Percentiles rank a stretch among this genome's conserved stretches.
phyloP scores from a whole-genome alignment of 2,329 filamentous ascomycete species.

The Botrytis elliptica region DNA sequence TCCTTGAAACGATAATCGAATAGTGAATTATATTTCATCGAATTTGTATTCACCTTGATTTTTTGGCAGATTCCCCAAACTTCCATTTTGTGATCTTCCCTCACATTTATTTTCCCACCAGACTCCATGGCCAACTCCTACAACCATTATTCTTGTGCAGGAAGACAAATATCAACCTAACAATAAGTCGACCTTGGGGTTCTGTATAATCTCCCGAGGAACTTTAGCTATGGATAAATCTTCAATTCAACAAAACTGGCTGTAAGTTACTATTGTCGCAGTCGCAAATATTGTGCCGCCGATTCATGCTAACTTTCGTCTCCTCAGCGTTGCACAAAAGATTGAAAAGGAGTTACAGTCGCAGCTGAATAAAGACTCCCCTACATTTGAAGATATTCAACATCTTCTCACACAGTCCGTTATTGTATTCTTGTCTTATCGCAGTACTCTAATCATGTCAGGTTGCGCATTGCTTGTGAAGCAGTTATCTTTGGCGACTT shows the following conservation, averaged over 20 bases:
- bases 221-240: conserved; percentile 27
- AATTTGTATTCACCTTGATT: conserved; percentile 5
- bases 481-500: conserved; percentile 72
- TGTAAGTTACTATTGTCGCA: conserved; percentile 43
- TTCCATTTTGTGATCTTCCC: conserved; percentile 11
- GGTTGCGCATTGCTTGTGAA: conserved; percentile 59
- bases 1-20: conserved; percentile 11
- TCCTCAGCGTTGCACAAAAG: conserved; percentile 43
- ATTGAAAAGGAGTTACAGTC: conserved; percentile 50
- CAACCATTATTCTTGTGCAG: conserved; percentile 16
- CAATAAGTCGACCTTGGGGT: conserved; percentile 54
- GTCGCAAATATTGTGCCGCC: conserved; percentile 2
- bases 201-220: conserved; percentile 23
- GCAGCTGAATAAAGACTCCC: conserved; percentile 47
- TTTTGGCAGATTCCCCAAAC: conserved; percentile 3
- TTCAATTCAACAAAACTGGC: conserved; percentile 49
- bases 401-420: conserved; percentile 37
- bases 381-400: conserved; percentile 50
- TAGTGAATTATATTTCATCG: conserved; percentile 11
- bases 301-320: conserved; percentile 25
- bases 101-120: conserved; percentile 19
- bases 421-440: neutral
- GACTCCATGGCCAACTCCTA: conserved; percentile 22
- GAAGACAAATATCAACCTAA: conserved; percentile 47
- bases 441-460: conserved; percentile 21